Evolutionary conservation across 257 asterid genomes (phyloP).

Genomic region (Solanum appendiculatum): DNA sequence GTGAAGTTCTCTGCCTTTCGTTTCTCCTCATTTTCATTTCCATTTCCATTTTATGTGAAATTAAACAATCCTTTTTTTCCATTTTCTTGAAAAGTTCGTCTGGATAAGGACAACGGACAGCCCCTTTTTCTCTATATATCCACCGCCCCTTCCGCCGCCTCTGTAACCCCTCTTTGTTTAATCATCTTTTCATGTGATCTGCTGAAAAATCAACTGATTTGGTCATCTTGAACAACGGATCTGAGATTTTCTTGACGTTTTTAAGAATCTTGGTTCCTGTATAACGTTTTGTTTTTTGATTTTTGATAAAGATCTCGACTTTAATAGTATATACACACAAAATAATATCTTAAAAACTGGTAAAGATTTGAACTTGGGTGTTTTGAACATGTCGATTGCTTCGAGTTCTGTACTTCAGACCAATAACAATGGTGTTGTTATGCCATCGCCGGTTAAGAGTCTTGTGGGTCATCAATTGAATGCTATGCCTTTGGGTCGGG

Average conservation of each 20-base stretch:
- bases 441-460: constrained; percentile 29
- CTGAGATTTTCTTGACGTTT: not conserved
- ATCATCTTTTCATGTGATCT: not conserved
- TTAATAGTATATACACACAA: not conserved
- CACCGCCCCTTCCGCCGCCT: not conserved
- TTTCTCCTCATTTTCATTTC: not conserved
- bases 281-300: not conserved
- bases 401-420: constrained; percentile 27
- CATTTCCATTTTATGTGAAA: not conserved
- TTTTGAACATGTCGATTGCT: constrained; percentile 50
- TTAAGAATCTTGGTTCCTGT: not conserved
- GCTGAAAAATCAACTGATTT: not conserved
- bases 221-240: not conserved
- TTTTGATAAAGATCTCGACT: not conserved
- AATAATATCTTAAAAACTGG: not conserved
- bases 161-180: not conserved
- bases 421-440: constrained; percentile 9
- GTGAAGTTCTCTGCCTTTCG: not conserved
- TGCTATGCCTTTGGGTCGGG: constrained; percentile 53
- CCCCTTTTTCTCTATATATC: not conserved
- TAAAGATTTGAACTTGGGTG: not conserved
- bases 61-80: not conserved
- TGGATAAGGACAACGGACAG: not conserved
- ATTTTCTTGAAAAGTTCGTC: not conserved
- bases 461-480: constrained; percentile 60